Conservation (phyloP, 345 rosid genomes). For the Melaleuca alternifolia region DNA sequence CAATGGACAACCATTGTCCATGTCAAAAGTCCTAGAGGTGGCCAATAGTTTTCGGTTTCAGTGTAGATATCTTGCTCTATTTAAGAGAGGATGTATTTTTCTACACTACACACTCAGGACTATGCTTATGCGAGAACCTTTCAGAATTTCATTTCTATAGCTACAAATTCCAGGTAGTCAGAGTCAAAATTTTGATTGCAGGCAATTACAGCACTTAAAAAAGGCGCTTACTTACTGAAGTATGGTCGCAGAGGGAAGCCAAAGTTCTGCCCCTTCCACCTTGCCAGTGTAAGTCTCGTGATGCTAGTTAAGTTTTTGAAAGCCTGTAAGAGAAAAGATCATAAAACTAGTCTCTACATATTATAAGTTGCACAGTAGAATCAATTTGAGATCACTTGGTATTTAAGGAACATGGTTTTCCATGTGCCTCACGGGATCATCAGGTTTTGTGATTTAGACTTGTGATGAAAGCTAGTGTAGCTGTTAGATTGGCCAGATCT, state of each 20-base stretch:
- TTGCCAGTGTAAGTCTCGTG: constrained; percentile 49
- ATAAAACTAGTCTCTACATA: not conserved
- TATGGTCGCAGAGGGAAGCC: constrained; percentile 91
- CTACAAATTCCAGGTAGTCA: not conserved
- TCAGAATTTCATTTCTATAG: not conserved
- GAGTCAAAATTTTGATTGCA: constrained; percentile 3
- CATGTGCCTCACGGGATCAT: not conserved
- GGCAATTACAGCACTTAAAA: constrained; percentile 83
- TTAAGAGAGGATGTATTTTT: not conserved
- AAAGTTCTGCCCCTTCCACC: constrained; percentile 78
- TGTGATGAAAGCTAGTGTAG: not conserved
- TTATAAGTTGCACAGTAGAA: not conserved
- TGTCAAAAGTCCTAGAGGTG: not conserved
- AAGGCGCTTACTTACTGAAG: constrained; percentile 73
- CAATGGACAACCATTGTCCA: not conserved
- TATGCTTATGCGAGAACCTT: not conserved
- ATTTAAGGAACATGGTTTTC: not conserved
- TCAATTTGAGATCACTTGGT: not conserved
- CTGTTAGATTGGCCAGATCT: not conserved
- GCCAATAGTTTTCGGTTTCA: not conserved
- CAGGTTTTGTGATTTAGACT: not conserved
- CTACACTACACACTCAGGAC: not conserved
- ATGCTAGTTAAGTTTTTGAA: not conserved
- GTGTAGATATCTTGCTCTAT: not conserved
- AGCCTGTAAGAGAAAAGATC: not conserved